Base-by-base conservation (phyloP, 768 basidiomycete genomes). In the Boletus sensibilis region DNA sequence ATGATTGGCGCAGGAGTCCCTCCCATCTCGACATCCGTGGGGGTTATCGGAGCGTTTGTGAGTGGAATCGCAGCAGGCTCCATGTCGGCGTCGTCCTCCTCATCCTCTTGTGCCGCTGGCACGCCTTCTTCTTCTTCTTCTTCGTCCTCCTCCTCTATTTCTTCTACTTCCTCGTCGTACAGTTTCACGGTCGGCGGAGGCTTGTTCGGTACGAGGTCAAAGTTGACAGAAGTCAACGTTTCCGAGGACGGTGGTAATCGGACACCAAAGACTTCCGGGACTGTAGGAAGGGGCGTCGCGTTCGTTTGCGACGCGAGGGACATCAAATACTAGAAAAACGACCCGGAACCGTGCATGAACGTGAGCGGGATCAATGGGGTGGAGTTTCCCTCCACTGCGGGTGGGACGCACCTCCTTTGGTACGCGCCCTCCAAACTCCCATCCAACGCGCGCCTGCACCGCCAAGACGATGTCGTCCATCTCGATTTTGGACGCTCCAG, bases 391-490 rank as follows among this genome's bases (percentile, higher is more conserved):
- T 3, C 21, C 9, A 42, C n/a, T n/a, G n/a, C 4, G n/a, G 23
- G 20, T 7, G 27, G 27, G 44, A 71, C 76, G 29, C 54, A 93
- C 92, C 83, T 94, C 92, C 74, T 93, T 93, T 4, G 92, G 92
- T 29, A 94, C 84, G 38, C 91, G 80, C 7, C 92, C 92, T 23
- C 91, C 92, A 68, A 92, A 89, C 71, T 94, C 92, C 92, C 92
- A 94, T 41, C 92, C 92, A 5, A 94, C 92, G 54, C 92, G 85
- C 7, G 91, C 90, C 70, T 94, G 92, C 5, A 92, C 86, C 2
- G 91, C 90, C 39, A 94, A 78, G 4, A 83, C 80, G 45, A 90
- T 76, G 71, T 94, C 92, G 59, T 94, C 91, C 78, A 87, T 82
- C 60, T 92, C 91, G 52, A 94, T 78, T 74, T 88, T 92, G 48